Base-by-base conservation (phyloP, 345 rosid genomes). In the Syzygium jambos region DNA sequence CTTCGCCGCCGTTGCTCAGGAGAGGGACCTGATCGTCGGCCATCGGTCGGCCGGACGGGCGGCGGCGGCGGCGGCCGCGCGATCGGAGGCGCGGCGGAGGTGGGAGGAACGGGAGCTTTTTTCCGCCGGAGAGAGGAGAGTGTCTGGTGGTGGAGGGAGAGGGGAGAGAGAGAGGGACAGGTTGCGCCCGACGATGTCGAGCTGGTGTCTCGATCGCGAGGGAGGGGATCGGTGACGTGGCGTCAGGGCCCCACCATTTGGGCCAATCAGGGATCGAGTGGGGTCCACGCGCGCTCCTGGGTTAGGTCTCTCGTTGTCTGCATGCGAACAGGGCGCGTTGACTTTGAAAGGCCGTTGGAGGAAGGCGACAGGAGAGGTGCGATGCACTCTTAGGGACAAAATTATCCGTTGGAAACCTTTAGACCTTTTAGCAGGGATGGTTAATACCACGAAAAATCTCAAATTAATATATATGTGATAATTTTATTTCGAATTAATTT, bases 11-110 rank as follows among this genome's bases (percentile, higher is more conserved):
- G 10, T 4, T 6, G 27, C n/a, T 84, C 59, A 86, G 87, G 55
- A 89, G 86, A 12, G 88, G 87, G 82, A 52, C 29, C 59, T 29
- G 85, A 30, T 88, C 91, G 86, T 88, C 91, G 86, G 90, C 91
- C 90, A 89, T 86, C 57, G 21, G 52, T 7, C 19, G 84, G 80
- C 63, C 86, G 85, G 19, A 43, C 52, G 10, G 27, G 77, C 17
- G 30, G 84, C 38, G 57, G 63, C 43, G 46, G 63, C 43, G 54
- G 23, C 1, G 30, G 25, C n/a, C 53, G 7, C 30, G 38, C 22
- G 53, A 23, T 38, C 27, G 59, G 83, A 52, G 78, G 9, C 78
- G 78, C 46, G 13, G 78, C 78, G 25, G 43, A 17, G 43, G 38
- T 29, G 77, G 11, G 1, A 22, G 78, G 46, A 22, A 17, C 16